A percentile compares a stretch with the other conserved stretches of the same genome.
These are phyloP conservation scores for Hypoxylon cercidicola DNA, from an alignment of 495 filamentous ascomycete species.

Conservation along the genomic window DNA sequence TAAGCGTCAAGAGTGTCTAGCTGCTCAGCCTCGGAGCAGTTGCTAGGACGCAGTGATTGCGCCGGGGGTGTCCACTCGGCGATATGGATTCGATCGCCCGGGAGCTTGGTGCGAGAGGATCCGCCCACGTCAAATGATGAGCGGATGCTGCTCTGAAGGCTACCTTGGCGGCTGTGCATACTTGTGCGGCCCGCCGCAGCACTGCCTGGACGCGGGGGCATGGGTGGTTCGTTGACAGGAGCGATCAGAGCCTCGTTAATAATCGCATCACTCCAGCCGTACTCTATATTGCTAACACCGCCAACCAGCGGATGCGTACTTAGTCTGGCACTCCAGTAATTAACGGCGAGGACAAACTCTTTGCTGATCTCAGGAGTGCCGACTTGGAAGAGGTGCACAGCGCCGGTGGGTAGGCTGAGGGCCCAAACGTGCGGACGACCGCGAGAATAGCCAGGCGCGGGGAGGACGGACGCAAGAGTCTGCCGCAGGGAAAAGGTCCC, in stretches of 20 bases:
- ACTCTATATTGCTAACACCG: conserved; percentile 95
- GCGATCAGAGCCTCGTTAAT: conserved; percentile 77
- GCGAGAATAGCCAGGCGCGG: conserved; percentile 92
- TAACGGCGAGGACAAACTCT: conserved; percentile 93
- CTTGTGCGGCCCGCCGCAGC: conserved; percentile 52
- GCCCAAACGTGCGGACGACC: conserved; percentile 93
- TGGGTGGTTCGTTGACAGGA: conserved; percentile 56
- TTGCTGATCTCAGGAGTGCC: conserved; percentile 94
- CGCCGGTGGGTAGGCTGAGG: conserved; percentile 88
- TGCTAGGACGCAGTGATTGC: conserved; percentile 86
- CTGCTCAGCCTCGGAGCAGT: conserved; percentile 81
- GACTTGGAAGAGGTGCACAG: conserved; percentile 96
- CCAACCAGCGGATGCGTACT: conserved; percentile 93
- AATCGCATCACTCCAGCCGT: conserved; percentile 93
- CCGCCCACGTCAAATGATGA: conserved; percentile 62
- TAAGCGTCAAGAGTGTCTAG: conserved; percentile 77
- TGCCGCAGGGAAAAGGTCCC: conserved; percentile 90
- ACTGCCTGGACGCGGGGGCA: conserved; percentile 53
- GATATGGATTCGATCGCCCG: conserved; percentile 86
- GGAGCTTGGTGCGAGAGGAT: conserved; percentile 70
- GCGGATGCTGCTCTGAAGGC: conserved; percentile 50
- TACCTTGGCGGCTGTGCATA: conserved; percentile 54
- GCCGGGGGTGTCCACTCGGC: conserved; percentile 94
- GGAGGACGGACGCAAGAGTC: conserved; percentile 89
- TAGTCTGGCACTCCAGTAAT: conserved; percentile 96